Base-by-base conservation (phyloP, 1,284 basidiomycete genomes). In the Naganishia sp. region DNA sequence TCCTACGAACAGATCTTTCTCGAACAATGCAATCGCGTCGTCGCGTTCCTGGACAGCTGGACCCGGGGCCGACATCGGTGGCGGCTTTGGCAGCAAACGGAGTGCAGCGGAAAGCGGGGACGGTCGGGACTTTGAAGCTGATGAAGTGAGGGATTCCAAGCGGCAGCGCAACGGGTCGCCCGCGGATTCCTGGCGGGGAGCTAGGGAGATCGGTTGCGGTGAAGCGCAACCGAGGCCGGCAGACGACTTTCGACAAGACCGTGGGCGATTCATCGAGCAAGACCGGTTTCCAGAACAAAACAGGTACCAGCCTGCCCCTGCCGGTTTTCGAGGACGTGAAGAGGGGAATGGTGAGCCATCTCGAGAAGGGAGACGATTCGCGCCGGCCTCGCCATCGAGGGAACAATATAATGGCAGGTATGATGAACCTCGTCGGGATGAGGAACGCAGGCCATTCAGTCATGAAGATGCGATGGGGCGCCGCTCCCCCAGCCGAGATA, bases 161-260 rank as follows among this genome's bases (percentile, higher is more conserved):
- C 59, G 59, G 6, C 59, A 49, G 13, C 50, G 59, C 21, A 43
- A 61, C n/a, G 48, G 39, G 4, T 43, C 59, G 9, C 48, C 36
- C 21, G 16, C 36, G 39, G 25, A 36, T 13, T n/a, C 45, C n/a
- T 21, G 56, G 36, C 39, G 36, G 1, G 42, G 56, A 16, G 11
- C 31, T 21, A 33, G 45, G 9, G 56, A 49, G 13, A 18, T 31
- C 3, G 56, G 21, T 39, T 15, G 43, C 3, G 11, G 3, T 16
- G 11, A 46, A 23, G 45, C 28, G n/a, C 56, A 21, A 39, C 11
- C 4, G 13, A 39, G 36, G 36, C 36, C 36, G 13, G 36, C 36
- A 13, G 13, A 13, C 36, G 7, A 39, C 36, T 3, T 39, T 13
- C 4, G 6, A 9, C 36, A 39, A 39, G 36, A 39, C 10, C 36